Conservation (phyloP, 2,329 filamentous ascomycete species). For the Ascomycota sp. region DNA sequence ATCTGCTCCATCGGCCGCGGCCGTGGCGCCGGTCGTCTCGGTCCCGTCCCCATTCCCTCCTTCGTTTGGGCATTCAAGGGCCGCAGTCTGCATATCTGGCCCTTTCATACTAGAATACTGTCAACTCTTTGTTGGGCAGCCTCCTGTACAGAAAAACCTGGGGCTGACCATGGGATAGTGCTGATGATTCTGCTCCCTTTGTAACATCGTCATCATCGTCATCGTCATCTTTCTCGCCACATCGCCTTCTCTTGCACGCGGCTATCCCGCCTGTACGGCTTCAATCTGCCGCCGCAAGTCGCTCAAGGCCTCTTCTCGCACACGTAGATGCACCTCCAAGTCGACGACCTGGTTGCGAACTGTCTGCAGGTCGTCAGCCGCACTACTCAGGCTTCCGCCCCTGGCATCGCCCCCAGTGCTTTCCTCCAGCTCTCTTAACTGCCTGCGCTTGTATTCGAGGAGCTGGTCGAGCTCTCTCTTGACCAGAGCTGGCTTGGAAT, state of each 20-base stretch:
- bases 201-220: too few relatives aligned
- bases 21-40: constrained; percentile 27
- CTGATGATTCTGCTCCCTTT: too few relatives aligned
- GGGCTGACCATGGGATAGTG: too few relatives aligned
- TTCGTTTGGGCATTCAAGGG: constrained; percentile 31
- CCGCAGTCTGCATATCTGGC: constrained; percentile 26
- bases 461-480: constrained; percentile 89
- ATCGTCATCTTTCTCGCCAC: not conserved
- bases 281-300: constrained; percentile 70
- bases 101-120: too few relatives aligned
- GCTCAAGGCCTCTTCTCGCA: constrained; percentile 54
- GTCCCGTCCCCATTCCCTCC: constrained; percentile 26
- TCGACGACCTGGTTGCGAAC: constrained; percentile 93
- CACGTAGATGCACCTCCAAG: constrained; percentile 60
- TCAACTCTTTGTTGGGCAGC: too few relatives aligned
- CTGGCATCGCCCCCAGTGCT: constrained; percentile 47
- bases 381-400: constrained; percentile 53
- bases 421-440: constrained; percentile 54
- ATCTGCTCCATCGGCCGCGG: constrained; percentile 27
- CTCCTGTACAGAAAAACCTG: too few relatives aligned
- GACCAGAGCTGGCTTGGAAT: constrained; percentile 72
- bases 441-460: constrained; percentile 80
- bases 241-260: too few relatives aligned
- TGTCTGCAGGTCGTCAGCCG: constrained; percentile 69
- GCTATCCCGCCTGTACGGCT: constrained; percentile 49